Evolutionary conservation across 2,329 filamentous ascomycete genomes (phyloP), one percentile per base, ranked within the genome.

Genomic region (Aspergillus sojae): DNA sequence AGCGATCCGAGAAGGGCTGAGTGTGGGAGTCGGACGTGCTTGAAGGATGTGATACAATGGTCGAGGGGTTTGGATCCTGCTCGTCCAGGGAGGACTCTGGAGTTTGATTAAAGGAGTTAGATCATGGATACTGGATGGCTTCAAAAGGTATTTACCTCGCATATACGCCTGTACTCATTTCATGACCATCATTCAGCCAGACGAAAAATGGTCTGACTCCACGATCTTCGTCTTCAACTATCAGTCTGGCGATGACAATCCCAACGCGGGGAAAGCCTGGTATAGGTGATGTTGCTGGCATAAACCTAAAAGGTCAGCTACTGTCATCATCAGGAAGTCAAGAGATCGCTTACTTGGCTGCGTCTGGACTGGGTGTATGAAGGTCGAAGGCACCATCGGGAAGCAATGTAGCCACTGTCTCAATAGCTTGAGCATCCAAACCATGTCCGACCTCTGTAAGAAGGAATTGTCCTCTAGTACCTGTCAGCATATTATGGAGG

Each of bases 401-500:
- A 4, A 73, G 66, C 12, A 74, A 61, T 1, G 73, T 78, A 6
- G 77, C 78, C 0, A 70, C 77, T 1, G 78, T 80, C 59, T 80
- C 74, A 4, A 81, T 41, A 28, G 79, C 78, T 3, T 70, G 66
- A 1, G 77, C 76, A 63, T 80, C 78, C 5, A 79, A 70, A 2
- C 78, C 78, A 57, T 79, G 78, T 2, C 76, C 76, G 7, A 78
- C 59, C 61, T 81, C 78, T 0, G 77, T 80, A 2, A 80, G 68
- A 69, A 80, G 70, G 59, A 77, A 81, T 45, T 76, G 67, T 10
- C 65, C 61, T 9, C 66, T 71, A 5, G 2, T 10, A 0, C 4
- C 3, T 26, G 43, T 46, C 10, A 46, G 21, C 19, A 2, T 21
- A 12, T 26, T 5, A 46, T 14, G 43, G 4, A 46, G 16, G 19